A percentile compares a stretch with the other conserved stretches of the same genome.
Evolutionary conservation across 495 filamentous ascomycete genomes (phyloP).

Genomic region (Parathielavia hyrcaniae): DNA sequence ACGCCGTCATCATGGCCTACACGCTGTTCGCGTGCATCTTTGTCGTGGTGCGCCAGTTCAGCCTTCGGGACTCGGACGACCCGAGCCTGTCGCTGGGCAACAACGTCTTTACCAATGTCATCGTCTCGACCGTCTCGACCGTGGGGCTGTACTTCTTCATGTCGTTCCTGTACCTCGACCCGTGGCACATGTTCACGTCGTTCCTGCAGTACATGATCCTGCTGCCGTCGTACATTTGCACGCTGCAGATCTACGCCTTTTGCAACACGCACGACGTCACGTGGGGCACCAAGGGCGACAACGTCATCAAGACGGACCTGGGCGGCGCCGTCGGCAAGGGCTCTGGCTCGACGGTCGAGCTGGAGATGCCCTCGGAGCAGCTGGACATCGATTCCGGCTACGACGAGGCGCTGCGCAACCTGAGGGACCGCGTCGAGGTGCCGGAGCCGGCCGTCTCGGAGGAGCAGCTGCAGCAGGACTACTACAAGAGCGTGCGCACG

Average conservation of each 20-base stretch:
- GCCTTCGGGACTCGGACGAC: constrained; percentile 42
- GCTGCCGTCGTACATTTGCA: constrained; percentile 91
- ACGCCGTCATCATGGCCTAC: constrained; percentile 92
- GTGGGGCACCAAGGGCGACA: constrained; percentile 99
- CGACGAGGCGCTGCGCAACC: constrained; percentile 92
- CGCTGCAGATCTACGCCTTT: constrained; percentile 95
- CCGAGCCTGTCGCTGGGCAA: constrained; percentile 57
- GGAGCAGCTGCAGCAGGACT: constrained; percentile 88
- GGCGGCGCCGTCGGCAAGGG: constrained; percentile 73
- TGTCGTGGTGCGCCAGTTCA: constrained; percentile 74
- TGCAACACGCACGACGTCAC: constrained; percentile 99
- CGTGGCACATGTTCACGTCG: constrained; percentile 98
- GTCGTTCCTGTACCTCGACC: constrained; percentile 92
- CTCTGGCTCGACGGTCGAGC: constrained; percentile 62
- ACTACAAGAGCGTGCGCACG: constrained; percentile 94
- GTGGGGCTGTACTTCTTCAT: constrained; percentile 94
- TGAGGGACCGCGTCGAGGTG: constrained; percentile 87
- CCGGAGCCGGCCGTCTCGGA: constrained; percentile 56
- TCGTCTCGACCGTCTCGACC: constrained; percentile 82
- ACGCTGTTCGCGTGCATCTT: constrained; percentile 82
- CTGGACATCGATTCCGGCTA: constrained; percentile 98
- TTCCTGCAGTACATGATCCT: constrained; percentile 91
- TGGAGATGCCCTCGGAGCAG: constrained; percentile 97
- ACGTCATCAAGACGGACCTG: constrained; percentile 83
- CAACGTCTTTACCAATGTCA: constrained; percentile 89